A percentile compares a stretch with the other conserved stretches of the same genome.
phyloP scores from a whole-genome alignment of 2,329 filamentous ascomycete species.

The Thermomyces lanuginosus region DNA sequence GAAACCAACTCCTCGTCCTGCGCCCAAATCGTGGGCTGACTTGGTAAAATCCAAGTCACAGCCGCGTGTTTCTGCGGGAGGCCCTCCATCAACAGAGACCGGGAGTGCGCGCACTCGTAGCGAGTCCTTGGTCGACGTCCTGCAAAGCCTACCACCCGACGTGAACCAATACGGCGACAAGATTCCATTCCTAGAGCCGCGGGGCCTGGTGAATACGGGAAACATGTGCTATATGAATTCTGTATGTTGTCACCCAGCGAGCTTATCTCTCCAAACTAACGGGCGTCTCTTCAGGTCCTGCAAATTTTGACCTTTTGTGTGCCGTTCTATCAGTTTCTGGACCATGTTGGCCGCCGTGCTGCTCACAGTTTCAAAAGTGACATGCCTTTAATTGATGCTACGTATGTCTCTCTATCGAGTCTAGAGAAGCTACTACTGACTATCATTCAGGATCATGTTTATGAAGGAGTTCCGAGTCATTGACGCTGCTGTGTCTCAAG shows the following conservation, averaged over 20 bases:
- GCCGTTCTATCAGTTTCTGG: conserved; percentile 87
- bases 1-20: conserved; percentile 26
- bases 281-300: conserved; percentile 51
- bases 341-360: conserved; percentile 68
- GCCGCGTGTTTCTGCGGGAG: conserved; percentile 14
- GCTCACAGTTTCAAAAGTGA: conserved; percentile 88
- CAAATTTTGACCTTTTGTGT: conserved; percentile 89
- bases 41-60: conserved; percentile 41
- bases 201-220: conserved; percentile 87
- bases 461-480: conserved; percentile 82
- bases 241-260: no score
- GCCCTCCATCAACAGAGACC: conserved; percentile 13
- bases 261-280: no score
- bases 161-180: conserved; percentile 41
- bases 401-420: conserved; percentile 43
- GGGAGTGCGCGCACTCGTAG: conserved; percentile 34
- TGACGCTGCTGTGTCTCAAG: conserved; percentile 56
- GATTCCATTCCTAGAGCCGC: conserved; percentile 72
- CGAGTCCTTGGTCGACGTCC: conserved; percentile 57
- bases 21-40: conserved; percentile 52
- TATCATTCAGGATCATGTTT: conserved; percentile 63
- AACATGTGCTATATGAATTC: conserved; percentile 99
- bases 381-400: conserved; percentile 81
- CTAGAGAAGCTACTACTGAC: conserved; percentile 3
- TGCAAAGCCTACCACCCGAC: conserved; percentile 55